Percentiles rank a stretch among this genome's conserved stretches.
Evolutionary conservation across 179 eudicot species (phyloP).

Genomic region (Monotropa hypopitys): DNA sequence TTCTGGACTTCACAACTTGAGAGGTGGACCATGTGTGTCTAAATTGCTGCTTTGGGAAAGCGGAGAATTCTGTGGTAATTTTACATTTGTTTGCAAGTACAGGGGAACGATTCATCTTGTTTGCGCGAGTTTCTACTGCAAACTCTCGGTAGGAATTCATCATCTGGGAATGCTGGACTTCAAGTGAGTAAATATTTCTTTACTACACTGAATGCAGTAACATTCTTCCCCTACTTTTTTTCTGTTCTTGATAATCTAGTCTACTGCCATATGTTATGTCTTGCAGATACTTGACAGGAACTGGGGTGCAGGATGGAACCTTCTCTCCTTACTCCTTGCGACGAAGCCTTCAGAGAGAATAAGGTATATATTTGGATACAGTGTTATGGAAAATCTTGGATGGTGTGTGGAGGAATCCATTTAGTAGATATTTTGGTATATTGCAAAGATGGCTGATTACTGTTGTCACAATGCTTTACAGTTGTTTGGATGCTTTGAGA

Average conservation of each 20-base stretch:
- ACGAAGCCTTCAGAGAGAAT: slow-evolving; percentile 70
- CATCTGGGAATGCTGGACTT: slow-evolving; percentile 68
- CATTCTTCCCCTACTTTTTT: not conserved
- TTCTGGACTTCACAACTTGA: not conserved
- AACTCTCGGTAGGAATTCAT: slow-evolving; percentile 41
- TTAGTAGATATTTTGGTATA: not conserved
- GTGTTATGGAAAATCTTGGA: not conserved
- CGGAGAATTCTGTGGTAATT: not conserved
- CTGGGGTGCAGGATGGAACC: slow-evolving; percentile 99
- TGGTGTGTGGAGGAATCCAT: not conserved
- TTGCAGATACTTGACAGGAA: slow-evolving; percentile 87
- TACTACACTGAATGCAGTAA: not conserved
- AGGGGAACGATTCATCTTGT: slow-evolving; percentile 91
- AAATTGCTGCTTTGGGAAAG: not conserved
- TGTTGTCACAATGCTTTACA: slow-evolving; percentile 17
- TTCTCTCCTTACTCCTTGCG: slow-evolving; percentile 72
- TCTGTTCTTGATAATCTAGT: not conserved
- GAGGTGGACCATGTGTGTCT: not conserved
- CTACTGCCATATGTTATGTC: slow-evolving; percentile 8
- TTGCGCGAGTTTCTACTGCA: slow-evolving; percentile 83
- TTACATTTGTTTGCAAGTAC: slow-evolving; percentile 7
- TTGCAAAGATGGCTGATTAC: not conserved
- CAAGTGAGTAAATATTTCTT: slow-evolving; percentile 40
- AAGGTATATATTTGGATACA: slow-evolving; percentile 39
- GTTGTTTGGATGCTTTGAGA: slow-evolving; percentile 84